A percentile compares a stretch with the other conserved stretches of the same genome.
Conservation (phyloP, 2,329 filamentous ascomycete genomes). For the Fonsecaea erecta region DNA sequence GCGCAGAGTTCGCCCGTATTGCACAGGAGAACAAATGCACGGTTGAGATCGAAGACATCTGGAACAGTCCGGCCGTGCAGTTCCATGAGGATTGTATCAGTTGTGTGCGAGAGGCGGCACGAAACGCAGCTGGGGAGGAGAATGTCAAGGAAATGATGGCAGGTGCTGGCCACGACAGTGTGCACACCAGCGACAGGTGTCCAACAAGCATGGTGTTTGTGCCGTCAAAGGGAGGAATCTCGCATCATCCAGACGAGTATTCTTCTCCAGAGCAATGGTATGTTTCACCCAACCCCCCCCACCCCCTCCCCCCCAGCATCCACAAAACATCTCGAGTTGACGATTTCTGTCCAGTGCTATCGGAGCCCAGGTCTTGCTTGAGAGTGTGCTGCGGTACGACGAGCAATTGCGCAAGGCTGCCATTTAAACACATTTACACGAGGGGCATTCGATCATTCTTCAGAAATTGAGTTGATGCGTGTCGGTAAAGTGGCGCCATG, state of each 20-base stretch:
- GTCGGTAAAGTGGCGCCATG: not conserved
- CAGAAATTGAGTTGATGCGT: not conserved
- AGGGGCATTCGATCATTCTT: not conserved
- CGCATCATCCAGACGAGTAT: constrained; percentile 67
- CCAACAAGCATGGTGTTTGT: constrained; percentile 73
- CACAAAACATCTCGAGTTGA: not conserved
- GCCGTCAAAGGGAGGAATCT: constrained; percentile 66
- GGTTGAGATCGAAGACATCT: constrained; percentile 23
- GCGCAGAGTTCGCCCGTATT: constrained; percentile 9
- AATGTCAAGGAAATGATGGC: constrained; percentile 61
- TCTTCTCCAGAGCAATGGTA: constrained; percentile 62
- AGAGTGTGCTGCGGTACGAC: constrained; percentile 50
- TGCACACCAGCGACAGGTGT: constrained; percentile 62
- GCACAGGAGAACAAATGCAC: constrained; percentile 20
- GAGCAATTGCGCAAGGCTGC: constrained; percentile 39
- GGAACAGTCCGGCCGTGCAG: constrained; percentile 52
- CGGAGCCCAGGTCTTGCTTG: constrained; percentile 30
- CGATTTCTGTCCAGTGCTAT: constrained; percentile 15
- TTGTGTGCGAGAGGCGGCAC: constrained; percentile 65
- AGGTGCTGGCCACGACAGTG: constrained; percentile 69
- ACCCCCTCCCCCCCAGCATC: no score
- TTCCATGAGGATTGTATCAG: constrained; percentile 71
- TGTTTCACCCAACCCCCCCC: not conserved
- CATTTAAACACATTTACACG: not conserved
- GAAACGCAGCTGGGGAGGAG: constrained; percentile 48